phyloP scores from a whole-genome alignment of 2,329 filamentous ascomycete species.

The Nemania diffusa region DNA sequence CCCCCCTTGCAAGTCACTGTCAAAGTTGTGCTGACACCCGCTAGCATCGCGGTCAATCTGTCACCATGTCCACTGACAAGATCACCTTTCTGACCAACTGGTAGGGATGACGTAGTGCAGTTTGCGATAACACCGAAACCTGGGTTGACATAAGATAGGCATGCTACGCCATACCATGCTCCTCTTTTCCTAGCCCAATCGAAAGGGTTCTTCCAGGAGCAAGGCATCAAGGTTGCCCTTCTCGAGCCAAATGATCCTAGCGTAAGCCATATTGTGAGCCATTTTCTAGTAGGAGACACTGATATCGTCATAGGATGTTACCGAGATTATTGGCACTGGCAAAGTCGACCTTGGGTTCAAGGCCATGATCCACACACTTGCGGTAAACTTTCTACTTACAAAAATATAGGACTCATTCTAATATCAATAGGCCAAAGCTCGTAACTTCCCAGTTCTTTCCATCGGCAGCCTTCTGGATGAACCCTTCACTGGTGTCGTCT shows the following conservation, averaged over 20 bases:
- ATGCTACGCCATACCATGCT: slow-evolving; percentile 83
- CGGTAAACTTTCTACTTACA: slow-evolving; percentile 56
- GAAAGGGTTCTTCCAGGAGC: slow-evolving; percentile 78
- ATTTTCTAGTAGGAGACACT: slow-evolving; percentile 22
- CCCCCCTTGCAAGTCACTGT: slow-evolving; percentile 46
- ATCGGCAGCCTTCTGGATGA: slow-evolving; percentile 81
- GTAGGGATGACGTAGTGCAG: slow-evolving; percentile 57
- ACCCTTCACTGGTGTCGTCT: slow-evolving; percentile 82
- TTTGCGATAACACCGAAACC: slow-evolving; percentile 14
- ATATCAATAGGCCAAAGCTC: slow-evolving; percentile 72
- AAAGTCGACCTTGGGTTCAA: slow-evolving; percentile 85
- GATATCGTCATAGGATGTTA: slow-evolving; percentile 69
- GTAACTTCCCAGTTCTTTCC: slow-evolving; percentile 76
- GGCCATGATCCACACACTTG: slow-evolving; percentile 85
- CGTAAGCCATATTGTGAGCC: slow-evolving; percentile 52
- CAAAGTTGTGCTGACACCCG: slow-evolving; percentile 57
- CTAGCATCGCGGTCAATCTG: slow-evolving; percentile 56
- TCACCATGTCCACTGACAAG: slow-evolving; percentile 82
- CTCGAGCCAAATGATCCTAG: slow-evolving; percentile 83
- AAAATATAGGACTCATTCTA: not conserved
- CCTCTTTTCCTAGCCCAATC: slow-evolving; percentile 81
- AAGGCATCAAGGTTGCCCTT: slow-evolving; percentile 80
- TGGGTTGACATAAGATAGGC: slow-evolving; percentile 61
- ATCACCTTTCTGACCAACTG: slow-evolving; percentile 88
- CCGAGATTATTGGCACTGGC: slow-evolving; percentile 80